Evolutionary conservation across 495 filamentous ascomycete genomes (phyloP).

Genomic region (Penicillium atrosanguineum): DNA sequence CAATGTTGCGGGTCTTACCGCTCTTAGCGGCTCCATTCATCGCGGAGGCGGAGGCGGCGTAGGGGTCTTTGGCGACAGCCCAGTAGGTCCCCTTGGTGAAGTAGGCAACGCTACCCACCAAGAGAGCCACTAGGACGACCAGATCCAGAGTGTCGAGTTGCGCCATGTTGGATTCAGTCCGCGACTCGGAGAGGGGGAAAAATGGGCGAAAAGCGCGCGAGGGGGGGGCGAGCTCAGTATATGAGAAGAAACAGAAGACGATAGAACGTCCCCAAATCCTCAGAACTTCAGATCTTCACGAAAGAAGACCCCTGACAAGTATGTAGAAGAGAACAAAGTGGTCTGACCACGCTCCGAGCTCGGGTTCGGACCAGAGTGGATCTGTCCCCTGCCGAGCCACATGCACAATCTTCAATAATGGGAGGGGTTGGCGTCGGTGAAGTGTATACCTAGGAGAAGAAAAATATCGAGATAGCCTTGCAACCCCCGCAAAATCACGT

Average conservation of each 20-base stretch:
- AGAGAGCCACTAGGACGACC: slow-evolving; percentile 78
- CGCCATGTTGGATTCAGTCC: slow-evolving; percentile 60
- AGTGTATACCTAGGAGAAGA: not conserved
- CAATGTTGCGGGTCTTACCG: slow-evolving; percentile 86
- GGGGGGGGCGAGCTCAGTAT: not conserved
- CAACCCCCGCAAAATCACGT: not conserved
- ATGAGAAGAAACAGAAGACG: not conserved
- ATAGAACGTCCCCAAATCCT: not conserved
- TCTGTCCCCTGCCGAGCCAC: slow-evolving; percentile 12
- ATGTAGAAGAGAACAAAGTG: slow-evolving; percentile 25
- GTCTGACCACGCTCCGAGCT: slow-evolving; percentile 19
- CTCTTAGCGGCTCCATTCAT: slow-evolving; percentile 70
- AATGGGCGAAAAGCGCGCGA: slow-evolving; percentile 6
- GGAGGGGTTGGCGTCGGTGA: not conserved
- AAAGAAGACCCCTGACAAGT: slow-evolving; percentile 8
- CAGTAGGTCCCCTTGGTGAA: slow-evolving; percentile 96
- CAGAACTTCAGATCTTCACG: not conserved
- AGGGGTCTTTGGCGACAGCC: slow-evolving; percentile 80
- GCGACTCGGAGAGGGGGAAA: slow-evolving; percentile 7
- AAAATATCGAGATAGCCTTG: slow-evolving; percentile 6
- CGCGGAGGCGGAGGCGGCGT: slow-evolving; percentile 65
- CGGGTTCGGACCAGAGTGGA: slow-evolving; percentile 18
- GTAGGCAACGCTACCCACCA: slow-evolving; percentile 87
- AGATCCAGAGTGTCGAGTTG: slow-evolving; percentile 95
- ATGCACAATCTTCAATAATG: not conserved